Evolutionary conservation across 306 rosid species (phyloP), one percentile per base, ranked within the genome.

Genomic region (Rubus parviflorus): DNA sequence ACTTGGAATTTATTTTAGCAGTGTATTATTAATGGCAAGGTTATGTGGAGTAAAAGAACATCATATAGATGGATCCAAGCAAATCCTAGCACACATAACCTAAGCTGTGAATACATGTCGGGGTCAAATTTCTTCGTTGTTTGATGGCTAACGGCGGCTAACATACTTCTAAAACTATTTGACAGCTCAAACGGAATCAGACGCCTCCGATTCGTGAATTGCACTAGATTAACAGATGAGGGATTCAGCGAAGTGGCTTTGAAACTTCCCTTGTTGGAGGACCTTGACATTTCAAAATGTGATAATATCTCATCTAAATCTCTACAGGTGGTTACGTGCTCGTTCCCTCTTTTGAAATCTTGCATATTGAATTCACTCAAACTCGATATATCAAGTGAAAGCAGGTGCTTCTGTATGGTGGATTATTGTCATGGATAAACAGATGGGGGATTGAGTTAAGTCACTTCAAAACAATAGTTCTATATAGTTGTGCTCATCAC

Each of bases 381-480:
- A 23, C 65, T 60, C 65, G 25, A 25, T 60, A 86, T 88, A 51
- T 43, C 89, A 74, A 80, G 84, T 73, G 70, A 71, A 72, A 80
- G 84, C 7, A 79, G 10, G 49, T 63, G 84, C 20, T 82, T 78
- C 5, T 84, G 81, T 56, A 84, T 85, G 63, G 77, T 57, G 62
- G 68, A 41, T 72, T 86, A 20, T 54, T 20, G 63, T n/a, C 63
- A 57, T 57, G 58, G 58, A 53, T 53, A 8, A 19, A 19, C n/a
- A 2, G 20, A 52, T 1, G 22, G 22, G 19, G 57, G 57, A 52
- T 22, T 52, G 22, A 52, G 57, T 16, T 53, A 0, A 51, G 51
- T 52, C 10, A 19, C 58, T 2, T 17, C 22, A 3, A n/a, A 17
- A 19, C 30, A 54, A 56, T 0, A 56, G 35, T 20, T 56, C 6